These are phyloP conservation scores for Acanthamoeba triangularis DNA, from an alignment of 208 protist species.

Conservation along the genomic window DNA sequence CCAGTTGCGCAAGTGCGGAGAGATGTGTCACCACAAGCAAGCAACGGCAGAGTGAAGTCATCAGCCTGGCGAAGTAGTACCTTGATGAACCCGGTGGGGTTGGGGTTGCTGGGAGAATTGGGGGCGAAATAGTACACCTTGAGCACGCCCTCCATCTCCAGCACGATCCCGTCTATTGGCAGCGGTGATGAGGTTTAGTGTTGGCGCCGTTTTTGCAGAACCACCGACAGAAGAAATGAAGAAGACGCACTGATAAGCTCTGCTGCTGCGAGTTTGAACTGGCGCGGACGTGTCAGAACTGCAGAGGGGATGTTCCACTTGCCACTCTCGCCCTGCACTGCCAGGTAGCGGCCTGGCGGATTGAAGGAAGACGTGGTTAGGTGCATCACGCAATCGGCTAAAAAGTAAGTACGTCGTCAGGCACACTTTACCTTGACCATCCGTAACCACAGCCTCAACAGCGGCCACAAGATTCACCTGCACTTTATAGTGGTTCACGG, in stretches of 20 bases:
- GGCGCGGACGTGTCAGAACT: not conserved
- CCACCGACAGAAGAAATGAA: not conserved
- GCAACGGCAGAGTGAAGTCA: not conserved
- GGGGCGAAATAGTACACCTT: conserved; percentile 45
- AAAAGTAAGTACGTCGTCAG: too few species aligned
- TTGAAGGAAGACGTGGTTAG: too few species aligned
- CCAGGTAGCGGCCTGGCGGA: not conserved
- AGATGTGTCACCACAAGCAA: not conserved
- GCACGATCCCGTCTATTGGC: not conserved
- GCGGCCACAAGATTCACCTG: conserved; percentile 18
- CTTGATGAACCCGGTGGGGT: conserved; percentile 22
- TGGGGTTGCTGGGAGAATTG: conserved; percentile 4
- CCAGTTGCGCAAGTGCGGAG: not conserved
- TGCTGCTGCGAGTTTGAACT: conserved; percentile 40
- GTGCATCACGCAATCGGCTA: too few species aligned
- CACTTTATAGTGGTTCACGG: not conserved
- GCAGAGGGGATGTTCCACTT: conserved; percentile 6
- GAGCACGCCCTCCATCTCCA: not conserved
- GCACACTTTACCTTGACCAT: not conserved
- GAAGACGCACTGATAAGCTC: not conserved
- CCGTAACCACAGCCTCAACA: conserved; percentile 8
- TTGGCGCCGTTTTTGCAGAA: not conserved
- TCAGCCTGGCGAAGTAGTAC: not conserved
- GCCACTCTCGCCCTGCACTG: not conserved
- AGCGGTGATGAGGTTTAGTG: not conserved